phyloP scores from a whole-genome alignment of 805 yeast species.

The Saccharomycopsis amapae region DNA sequence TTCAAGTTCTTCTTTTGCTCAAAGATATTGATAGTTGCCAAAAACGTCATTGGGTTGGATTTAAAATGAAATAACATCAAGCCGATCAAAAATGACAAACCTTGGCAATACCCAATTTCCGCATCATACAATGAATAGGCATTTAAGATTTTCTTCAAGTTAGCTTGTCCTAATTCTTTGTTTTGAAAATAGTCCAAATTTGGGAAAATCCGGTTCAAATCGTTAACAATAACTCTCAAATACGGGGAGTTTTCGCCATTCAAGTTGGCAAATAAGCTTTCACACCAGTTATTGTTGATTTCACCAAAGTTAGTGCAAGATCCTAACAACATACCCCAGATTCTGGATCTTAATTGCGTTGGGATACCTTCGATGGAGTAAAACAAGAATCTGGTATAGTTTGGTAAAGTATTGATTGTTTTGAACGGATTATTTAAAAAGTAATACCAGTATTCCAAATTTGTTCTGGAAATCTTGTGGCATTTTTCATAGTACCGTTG shows the following conservation, averaged over 20 bases:
- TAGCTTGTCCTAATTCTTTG: constrained; percentile 34
- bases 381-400: constrained; percentile 39
- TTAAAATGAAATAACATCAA: constrained; percentile 42
- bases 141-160: constrained; percentile 48
- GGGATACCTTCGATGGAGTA: constrained; percentile 38
- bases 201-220: constrained; percentile 56
- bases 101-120: constrained; percentile 66
- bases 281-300: constrained; percentile 24
- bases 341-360: constrained; percentile 34
- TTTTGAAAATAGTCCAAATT: constrained; percentile 40
- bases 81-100: constrained; percentile 55
- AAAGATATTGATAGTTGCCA: constrained; percentile 48
- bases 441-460: constrained; percentile 38
- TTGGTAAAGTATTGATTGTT: constrained; percentile 40
- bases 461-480: constrained; percentile 25
- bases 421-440: constrained; percentile 38
- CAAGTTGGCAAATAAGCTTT: constrained; percentile 32
- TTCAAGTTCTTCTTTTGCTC: constrained; percentile 39
- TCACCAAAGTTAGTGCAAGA: constrained; percentile 24
- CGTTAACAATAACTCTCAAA: constrained; percentile 44
- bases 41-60: constrained; percentile 39
- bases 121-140: constrained; percentile 59
- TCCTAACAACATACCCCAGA: constrained; percentile 35
- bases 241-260: constrained; percentile 37
- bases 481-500: constrained; percentile 16